Percentiles rank a stretch among this genome's conserved stretches.
phyloP scores from a whole-genome alignment of 78 protist genomes.

The Planoprotostelium fungivorum region DNA sequence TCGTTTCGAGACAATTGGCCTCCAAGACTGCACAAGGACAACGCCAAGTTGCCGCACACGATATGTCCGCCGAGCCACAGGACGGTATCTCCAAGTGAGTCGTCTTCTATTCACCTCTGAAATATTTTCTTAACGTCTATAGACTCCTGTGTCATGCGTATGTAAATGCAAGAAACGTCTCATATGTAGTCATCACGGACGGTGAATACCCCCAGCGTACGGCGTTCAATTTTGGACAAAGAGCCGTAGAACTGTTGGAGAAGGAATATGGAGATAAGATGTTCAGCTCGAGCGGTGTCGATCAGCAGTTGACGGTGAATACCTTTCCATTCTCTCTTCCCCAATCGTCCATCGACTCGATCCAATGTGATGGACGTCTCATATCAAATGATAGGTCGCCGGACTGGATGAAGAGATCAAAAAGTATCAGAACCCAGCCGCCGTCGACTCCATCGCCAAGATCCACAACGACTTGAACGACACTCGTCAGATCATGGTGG shows the following conservation, averaged over 20 bases:
- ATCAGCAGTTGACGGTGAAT: neutral
- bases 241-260: neutral
- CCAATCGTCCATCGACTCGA: neutral
- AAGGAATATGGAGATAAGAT: neutral
- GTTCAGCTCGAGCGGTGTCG: neutral
- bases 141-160: conserved; percentile 36
- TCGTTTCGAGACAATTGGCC: conserved; percentile 42
- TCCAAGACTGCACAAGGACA: conserved; percentile 31
- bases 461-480: neutral
- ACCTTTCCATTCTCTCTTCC: too few species aligned
- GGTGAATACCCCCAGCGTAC: conserved; percentile 51
- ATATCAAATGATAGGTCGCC: neutral
- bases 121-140: neutral
- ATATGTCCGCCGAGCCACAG: neutral
- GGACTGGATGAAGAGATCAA: neutral
- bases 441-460: neutral
- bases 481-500: neutral
- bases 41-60: conserved; percentile 18
- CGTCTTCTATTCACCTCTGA: neutral
- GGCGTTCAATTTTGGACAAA: conserved; percentile 5
- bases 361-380: neutral
- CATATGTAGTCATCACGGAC: conserved; percentile 42
- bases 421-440: neutral
- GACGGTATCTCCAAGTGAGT: neutral
- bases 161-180: conserved; percentile 11